Percentiles rank a stretch among this genome's conserved stretches.
These are phyloP conservation scores for Porodaedalea pini DNA, from an alignment of 1,284 basidiomycete genomes.

Conservation along the genomic window DNA sequence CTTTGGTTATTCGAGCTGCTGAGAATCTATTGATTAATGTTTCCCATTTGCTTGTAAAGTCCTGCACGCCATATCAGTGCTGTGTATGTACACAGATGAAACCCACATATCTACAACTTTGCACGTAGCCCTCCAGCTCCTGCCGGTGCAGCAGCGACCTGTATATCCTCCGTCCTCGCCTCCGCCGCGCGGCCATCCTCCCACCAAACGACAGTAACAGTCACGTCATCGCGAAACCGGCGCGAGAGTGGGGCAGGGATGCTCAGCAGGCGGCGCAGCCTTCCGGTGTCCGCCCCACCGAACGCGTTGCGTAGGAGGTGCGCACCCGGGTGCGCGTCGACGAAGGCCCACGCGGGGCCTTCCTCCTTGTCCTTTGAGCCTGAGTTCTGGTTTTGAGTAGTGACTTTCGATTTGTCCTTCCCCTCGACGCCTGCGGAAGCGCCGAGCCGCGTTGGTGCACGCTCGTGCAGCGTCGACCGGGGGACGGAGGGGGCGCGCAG, in stretches of 20 bases:
- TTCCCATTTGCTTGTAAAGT: no score
- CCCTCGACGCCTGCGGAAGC: conserved; percentile 63
- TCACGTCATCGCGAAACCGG: conserved; percentile 84
- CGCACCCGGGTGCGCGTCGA: conserved; percentile 83
- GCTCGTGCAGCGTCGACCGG: conserved; percentile 49
- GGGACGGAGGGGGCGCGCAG: conserved; percentile 56
- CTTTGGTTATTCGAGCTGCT: no score
- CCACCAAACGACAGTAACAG: conserved; percentile 87
- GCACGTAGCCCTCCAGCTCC: background rate
- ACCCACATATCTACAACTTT: background rate
- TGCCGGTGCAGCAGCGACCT: background rate
- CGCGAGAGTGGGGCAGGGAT: conserved; percentile 81
- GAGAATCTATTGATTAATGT: no score
- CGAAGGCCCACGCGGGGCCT: conserved; percentile 71
- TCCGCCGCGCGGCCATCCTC: conserved; percentile 44
- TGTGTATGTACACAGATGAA: background rate
- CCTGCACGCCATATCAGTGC: background rate
- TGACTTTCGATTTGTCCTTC: conserved; percentile 42
- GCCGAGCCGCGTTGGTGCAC: conserved; percentile 47
- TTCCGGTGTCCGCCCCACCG: conserved; percentile 75
- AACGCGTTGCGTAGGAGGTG: conserved; percentile 95
- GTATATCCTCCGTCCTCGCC: conserved; percentile 25
- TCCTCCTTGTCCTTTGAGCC: conserved; percentile 25
- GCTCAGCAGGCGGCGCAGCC: conserved; percentile 72
- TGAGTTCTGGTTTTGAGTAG: no score